These are phyloP conservation scores for Euphorbia tirucalli DNA, from an alignment of 345 rosid genomes.

Conservation along the genomic window DNA sequence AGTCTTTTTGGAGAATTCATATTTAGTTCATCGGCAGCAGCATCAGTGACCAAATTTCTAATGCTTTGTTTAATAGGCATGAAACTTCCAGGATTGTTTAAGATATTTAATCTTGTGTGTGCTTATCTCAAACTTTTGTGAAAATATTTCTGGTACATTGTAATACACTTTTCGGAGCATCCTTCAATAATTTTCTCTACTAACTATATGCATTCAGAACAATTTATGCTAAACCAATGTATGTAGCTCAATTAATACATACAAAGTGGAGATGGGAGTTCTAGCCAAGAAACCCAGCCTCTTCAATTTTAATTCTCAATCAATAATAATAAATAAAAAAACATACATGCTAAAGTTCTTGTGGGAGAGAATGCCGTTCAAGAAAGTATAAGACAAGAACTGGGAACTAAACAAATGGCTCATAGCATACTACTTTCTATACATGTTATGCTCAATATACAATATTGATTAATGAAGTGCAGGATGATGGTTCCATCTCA, in stretches of 20 bases:
- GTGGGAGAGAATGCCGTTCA: background rate
- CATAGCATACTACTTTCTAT: background rate
- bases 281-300: background rate
- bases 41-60: background rate
- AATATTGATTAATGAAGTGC: conserved; percentile 48
- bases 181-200: background rate
- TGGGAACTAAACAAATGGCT: background rate
- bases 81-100: background rate
- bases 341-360: background rate
- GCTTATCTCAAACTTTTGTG: background rate
- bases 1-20: background rate
- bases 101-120: background rate
- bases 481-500: conserved; percentile 94
- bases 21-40: background rate
- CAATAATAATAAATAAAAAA: too few species aligned
- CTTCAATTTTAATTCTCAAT: too few species aligned
- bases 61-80: background rate
- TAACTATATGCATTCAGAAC: background rate
- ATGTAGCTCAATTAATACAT: background rate
- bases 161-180: background rate
- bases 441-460: background rate
- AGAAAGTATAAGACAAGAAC: background rate
- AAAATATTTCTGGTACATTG: background rate
- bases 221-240: background rate
- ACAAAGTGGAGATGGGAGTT: background rate